A percentile compares a stretch with the other conserved stretches of the same genome.
These are phyloP conservation scores for Stemphylium lycopersici DNA, from an alignment of 2,329 filamentous ascomycete genomes.

Conservation along the genomic window DNA sequence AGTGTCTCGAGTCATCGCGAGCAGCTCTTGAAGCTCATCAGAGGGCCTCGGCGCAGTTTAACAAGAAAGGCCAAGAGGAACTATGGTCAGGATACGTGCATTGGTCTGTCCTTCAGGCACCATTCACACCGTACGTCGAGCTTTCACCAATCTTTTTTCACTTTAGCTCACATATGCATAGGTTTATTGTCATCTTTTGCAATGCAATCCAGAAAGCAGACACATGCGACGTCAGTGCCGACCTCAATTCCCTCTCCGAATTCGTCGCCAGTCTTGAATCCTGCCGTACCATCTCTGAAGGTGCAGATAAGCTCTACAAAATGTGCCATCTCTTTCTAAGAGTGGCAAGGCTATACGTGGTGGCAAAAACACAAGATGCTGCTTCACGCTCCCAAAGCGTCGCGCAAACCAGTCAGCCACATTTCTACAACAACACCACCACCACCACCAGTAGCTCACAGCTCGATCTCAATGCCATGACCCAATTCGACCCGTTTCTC, in stretches of 20 bases:
- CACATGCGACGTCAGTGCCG: constrained; percentile 59
- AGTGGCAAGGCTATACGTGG: constrained; percentile 66
- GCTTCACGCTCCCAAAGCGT: constrained; percentile 6
- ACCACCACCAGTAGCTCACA: constrained; percentile 16
- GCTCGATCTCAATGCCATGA: constrained; percentile 35
- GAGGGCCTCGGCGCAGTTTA: constrained; percentile 38
- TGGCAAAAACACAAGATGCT: constrained; percentile 60
- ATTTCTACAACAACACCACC: constrained; percentile 20
- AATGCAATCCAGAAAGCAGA: constrained; percentile 60
- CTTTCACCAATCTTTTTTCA: background rate
- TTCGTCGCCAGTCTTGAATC: constrained; percentile 64
- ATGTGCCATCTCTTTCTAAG: constrained; percentile 67
- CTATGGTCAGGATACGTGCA: constrained; percentile 46
- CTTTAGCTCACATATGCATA: constrained; percentile 1
- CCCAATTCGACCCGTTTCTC: constrained; percentile 67
- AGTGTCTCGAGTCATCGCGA: constrained; percentile 41
- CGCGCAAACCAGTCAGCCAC: constrained; percentile 8
- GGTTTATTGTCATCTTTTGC: constrained; percentile 57
- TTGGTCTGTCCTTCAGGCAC: constrained; percentile 44
- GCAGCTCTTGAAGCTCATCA: constrained; percentile 41
- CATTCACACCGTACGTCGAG: constrained; percentile 52
- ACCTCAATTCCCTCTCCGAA: constrained; percentile 61
- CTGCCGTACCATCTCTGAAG: constrained; percentile 61
- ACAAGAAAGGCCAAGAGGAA: constrained; percentile 40
- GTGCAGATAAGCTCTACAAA: constrained; percentile 65